Base-by-base conservation (phyloP, 202 grass and related monocot genomes). In the Eragrostis tef region DNA sequence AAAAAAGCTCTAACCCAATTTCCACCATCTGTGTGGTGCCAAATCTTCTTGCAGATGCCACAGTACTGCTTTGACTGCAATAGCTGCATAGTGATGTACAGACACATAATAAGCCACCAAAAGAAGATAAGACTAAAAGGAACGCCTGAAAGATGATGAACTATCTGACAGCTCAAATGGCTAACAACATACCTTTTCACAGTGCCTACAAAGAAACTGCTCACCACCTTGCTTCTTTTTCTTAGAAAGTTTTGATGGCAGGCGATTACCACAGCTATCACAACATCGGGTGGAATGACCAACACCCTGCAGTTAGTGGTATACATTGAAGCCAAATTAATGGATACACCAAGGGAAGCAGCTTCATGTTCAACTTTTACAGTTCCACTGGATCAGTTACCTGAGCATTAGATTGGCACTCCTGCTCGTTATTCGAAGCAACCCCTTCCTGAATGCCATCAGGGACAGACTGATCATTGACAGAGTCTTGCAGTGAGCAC, bases 41-140 rank as follows among this genome's bases (percentile, higher is more conserved):
- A 99, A 67, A 99, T 93, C 86, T 91, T 93, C 89, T 91, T 94
- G 80, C 96, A 99, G 72, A 99, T 93, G 69, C 96, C 93, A 82
- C 96, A 99, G 67, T 99, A 96, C 22, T 91, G 96, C 25, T 93
- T 99, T 11, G 87, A 92, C 74, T 91, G 87, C 65, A 93, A 85
- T 74, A 99, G 81, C 96, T 99, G 90, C 59, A 49, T 8, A 15
- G 79, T 63, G 78, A 79, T 48, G 36, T 64, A 80, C 65, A 81
- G 29, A 79, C 25, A 60, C 48, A 42, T 83, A 61, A 42, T 83
- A 61, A 83, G 81, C 14, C 64, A 71, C 43, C 31, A 49, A 17
- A 71, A 46, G 66, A 45, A 46, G 6, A 26, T 70, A 79, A 9
- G 47, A 22, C 19, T 72, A 43, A 6, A 64, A 29, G 8, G 27